These are phyloP conservation scores for Diaporthe sp. DNA, from an alignment of 2,329 filamentous ascomycete genomes.

Conservation along the genomic window DNA sequence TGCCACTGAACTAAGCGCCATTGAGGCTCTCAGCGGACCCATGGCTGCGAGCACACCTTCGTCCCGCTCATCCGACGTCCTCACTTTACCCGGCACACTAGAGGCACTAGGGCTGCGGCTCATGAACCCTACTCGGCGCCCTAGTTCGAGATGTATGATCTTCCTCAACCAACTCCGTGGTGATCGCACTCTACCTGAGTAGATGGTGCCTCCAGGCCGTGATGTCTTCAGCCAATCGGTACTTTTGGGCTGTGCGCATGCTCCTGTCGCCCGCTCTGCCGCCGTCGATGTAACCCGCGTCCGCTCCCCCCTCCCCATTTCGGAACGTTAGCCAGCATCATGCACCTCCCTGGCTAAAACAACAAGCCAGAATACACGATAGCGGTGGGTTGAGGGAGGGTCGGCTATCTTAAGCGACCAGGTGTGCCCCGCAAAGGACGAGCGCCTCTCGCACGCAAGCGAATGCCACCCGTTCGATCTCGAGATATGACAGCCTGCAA, in stretches of 20 bases:
- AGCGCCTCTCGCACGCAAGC: not conserved
- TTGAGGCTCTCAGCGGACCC: conserved; percentile 27
- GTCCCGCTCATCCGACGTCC: conserved; percentile 26
- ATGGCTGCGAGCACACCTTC: conserved; percentile 10
- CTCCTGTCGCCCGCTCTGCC: conserved; percentile 12
- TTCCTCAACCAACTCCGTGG: conserved; percentile 11
- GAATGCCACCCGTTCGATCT: conserved; percentile 9
- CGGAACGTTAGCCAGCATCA: not conserved
- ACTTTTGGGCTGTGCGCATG: not conserved
- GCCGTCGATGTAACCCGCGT: conserved; percentile 30
- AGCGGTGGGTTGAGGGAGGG: not conserved
- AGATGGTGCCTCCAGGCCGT: conserved; percentile 4
- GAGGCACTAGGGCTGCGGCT: conserved; percentile 19
- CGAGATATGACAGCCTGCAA: conserved; percentile 12
- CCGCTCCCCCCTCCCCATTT: not conserved
- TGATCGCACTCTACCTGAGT: conserved; percentile 28
- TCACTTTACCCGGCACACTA: conserved; percentile 24
- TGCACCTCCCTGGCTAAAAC: conserved; percentile 18
- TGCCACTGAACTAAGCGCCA: conserved; percentile 5
- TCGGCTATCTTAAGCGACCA: conserved; percentile 24
- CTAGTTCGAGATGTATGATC: conserved; percentile 17
- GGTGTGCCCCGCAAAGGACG: conserved; percentile 14
- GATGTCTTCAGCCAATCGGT: not conserved
- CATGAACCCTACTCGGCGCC: not conserved
- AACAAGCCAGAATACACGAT: conserved; percentile 5